A percentile compares a stretch with the other conserved stretches of the same genome.
Conservation (phyloP, 2,329 filamentous ascomycete genomes). For the Phialophora chinensis region DNA sequence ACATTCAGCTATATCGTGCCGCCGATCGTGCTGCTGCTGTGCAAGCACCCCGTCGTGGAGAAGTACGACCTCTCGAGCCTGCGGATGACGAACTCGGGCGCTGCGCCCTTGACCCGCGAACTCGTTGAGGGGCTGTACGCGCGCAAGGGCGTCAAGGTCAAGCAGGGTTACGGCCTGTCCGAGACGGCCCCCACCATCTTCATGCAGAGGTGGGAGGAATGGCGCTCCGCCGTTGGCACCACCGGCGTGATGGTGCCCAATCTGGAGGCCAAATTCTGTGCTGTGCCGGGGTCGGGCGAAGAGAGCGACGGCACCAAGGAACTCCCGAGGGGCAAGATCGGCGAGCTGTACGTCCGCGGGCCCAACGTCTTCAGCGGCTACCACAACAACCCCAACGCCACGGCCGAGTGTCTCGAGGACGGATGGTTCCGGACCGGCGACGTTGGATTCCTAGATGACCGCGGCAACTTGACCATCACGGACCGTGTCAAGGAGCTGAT, state of each 20-base stretch:
- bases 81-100: conserved; percentile 85
- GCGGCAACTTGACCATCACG: conserved; percentile 86
- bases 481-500: conserved; percentile 73
- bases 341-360: conserved; percentile 72
- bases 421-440: conserved; percentile 93
- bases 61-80: conserved; percentile 81
- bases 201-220: conserved; percentile 74
- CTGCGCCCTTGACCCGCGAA: conserved; percentile 81
- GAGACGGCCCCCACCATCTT: conserved; percentile 84
- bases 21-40: conserved; percentile 78
- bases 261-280: conserved; percentile 81
- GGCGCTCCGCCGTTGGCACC: conserved; percentile 76
- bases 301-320: conserved; percentile 55
- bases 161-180: conserved; percentile 90
- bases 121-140: conserved; percentile 77
- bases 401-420: conserved; percentile 68
- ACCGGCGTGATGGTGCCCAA: conserved; percentile 80
- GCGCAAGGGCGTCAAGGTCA: conserved; percentile 77
- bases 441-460: conserved; percentile 73
- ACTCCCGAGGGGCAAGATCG: conserved; percentile 66
- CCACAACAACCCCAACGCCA: conserved; percentile 64
- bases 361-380: conserved; percentile 70
- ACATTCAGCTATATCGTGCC: conserved; percentile 84
- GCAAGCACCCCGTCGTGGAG: conserved; percentile 76
- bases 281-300: conserved; percentile 55